These are phyloP conservation scores for Ogataea trehaloabstinens DNA, from an alignment of 805 yeast species.

Conservation along the genomic window DNA sequence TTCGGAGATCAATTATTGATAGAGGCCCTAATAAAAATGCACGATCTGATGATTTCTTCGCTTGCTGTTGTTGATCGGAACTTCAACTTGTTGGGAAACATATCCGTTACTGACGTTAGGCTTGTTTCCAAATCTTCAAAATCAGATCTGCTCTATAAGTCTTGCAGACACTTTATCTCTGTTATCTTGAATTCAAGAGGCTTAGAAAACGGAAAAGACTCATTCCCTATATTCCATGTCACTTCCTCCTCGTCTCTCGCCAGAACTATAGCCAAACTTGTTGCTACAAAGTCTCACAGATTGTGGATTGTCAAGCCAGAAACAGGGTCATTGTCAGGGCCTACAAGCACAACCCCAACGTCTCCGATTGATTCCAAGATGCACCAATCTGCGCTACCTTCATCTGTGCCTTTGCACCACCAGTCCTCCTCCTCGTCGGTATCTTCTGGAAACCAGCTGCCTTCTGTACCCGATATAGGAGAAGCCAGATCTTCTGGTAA, in stretches of 20 bases:
- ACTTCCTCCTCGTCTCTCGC: slow-evolving; percentile 75
- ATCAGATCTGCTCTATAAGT: slow-evolving; percentile 73
- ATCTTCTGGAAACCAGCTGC: slow-evolving; percentile 2
- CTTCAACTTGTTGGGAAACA: slow-evolving; percentile 79
- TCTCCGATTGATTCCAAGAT: slow-evolving; percentile 17
- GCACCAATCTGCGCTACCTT: slow-evolving; percentile 11
- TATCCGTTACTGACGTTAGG: slow-evolving; percentile 90
- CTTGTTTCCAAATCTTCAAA: slow-evolving; percentile 85
- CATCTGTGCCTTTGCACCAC: slow-evolving; percentile 16
- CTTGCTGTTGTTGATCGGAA: slow-evolving; percentile 88
- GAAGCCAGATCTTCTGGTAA: slow-evolving; percentile 65
- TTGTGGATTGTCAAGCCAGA: slow-evolving; percentile 75
- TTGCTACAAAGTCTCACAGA: slow-evolving; percentile 92
- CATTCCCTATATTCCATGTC: slow-evolving; percentile 95
- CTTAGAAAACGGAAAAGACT: slow-evolving; percentile 90
- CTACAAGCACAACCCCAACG: slow-evolving; percentile 14
- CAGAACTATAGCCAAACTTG: slow-evolving; percentile 88
- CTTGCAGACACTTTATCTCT: slow-evolving; percentile 85
- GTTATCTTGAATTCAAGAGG: slow-evolving; percentile 87
- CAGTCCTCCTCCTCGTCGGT: slow-evolving; percentile 8
- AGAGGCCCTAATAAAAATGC: slow-evolving; percentile 86
- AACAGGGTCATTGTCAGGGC: slow-evolving; percentile 8
- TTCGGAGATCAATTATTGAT: slow-evolving; percentile 84
- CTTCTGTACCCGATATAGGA: slow-evolving; percentile 22
- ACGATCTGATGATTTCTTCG: slow-evolving; percentile 77